Conservation (phyloP, 2,329 filamentous ascomycete species). For the Fusarium siculi region DNA sequence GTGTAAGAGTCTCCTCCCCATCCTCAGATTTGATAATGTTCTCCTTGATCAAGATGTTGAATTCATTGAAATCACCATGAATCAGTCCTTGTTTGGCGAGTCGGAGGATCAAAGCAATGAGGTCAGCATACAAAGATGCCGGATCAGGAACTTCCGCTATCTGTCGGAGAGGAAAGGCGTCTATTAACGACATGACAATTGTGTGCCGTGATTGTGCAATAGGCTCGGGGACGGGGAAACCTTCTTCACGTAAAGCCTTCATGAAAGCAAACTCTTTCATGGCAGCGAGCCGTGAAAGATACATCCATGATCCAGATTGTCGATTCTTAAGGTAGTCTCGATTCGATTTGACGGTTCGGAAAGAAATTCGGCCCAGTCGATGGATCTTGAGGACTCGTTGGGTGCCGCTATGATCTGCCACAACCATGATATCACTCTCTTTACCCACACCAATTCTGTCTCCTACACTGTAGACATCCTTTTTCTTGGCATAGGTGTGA, state of each 20-base stretch:
- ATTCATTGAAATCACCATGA: conserved; percentile 99
- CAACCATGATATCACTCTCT: conserved; percentile 96
- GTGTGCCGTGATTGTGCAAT: conserved; percentile 92
- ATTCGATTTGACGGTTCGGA: conserved; percentile 95
- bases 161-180: conserved; percentile 91
- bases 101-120: conserved; percentile 86
- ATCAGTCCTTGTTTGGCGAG: conserved; percentile 90
- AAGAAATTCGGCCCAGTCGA: conserved; percentile 92
- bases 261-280: conserved; percentile 97
- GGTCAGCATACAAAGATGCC: conserved; percentile 86
- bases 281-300: conserved; percentile 91
- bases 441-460: conserved; percentile 97
- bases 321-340: conserved; percentile 92
- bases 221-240: conserved; percentile 89
- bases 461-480: conserved; percentile 89
- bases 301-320: conserved; percentile 92
- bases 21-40: conserved; percentile 57
- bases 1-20: conserved; percentile 55
- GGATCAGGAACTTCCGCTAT: conserved; percentile 86
- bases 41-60: conserved; percentile 96
- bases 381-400: conserved; percentile 96
- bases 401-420: conserved; percentile 79
- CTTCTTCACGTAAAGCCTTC: conserved; percentile 83
- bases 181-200: conserved; percentile 93
- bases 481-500: conserved; percentile 84